Evolutionary conservation across 352 stramenopile genomes (phyloP), one percentile per base, ranked within the genome.

Genomic region (Halophytophthora batemanensis): DNA sequence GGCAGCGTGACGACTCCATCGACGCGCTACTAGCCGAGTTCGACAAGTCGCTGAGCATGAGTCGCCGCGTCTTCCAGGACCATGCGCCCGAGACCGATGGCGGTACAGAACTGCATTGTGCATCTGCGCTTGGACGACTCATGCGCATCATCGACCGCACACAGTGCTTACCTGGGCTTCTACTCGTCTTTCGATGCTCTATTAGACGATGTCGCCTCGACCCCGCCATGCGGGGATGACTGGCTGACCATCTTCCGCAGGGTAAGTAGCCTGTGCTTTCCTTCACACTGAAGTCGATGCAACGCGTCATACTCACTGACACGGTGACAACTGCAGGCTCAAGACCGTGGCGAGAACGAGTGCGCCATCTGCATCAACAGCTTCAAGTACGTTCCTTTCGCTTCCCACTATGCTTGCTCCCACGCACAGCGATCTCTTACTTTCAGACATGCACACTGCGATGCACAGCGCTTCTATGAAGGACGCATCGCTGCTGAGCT

Each of bases 291-390:
- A 4, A 31, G 25, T 8, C 4, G 4, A 8, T 31, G 25, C 25
- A 31, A 8, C 25, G 8, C 25, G 4, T 8, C 4, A 31, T 31
- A 31, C 4, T 31, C 25, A 10, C 33, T 38, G 33, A 13, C n/a
- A 13, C 0, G 6, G 29, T 10, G 6, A 8, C 8, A 31, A 31
- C 25, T 31, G 4, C 22, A 87, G 77, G 76, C 77, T 2, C 53
- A 54, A 11, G 53, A 42, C 3, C 69, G 78, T 6, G 66, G 70
- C 19, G 82, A 89, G 41, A 52, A 37, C 11, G 84, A 95, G 45
- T 95, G 84, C 23, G 74, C 84, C 15, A 95, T 95, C 49, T 95
- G 84, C 56, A 81, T 93, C 58, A 87, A 86, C 47, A 29, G 63
- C 1, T 84, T 92, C 58, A 64, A 65, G 80, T 91, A 56, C 18